phyloP scores from a whole-genome alignment of 768 basidiomycete species.

The Leccinum boreale region DNA sequence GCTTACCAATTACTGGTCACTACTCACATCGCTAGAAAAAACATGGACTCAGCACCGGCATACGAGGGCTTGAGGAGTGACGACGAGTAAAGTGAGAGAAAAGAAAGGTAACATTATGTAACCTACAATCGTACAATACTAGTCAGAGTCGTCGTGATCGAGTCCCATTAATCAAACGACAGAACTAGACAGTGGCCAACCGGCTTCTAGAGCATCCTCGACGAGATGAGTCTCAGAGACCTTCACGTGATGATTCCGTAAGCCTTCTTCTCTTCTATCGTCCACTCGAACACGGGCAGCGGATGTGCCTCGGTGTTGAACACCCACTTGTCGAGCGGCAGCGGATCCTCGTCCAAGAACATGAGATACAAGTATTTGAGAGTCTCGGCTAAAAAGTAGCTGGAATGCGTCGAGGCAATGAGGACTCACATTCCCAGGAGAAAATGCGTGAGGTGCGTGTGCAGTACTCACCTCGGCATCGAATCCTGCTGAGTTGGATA shows the following conservation, averaged over 20 bases:
- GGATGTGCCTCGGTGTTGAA: background rate
- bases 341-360: background rate
- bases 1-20: too few relatives aligned
- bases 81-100: background rate
- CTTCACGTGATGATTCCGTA: background rate
- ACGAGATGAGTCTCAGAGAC: background rate
- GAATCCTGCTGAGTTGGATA: conserved; percentile 41
- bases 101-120: background rate
- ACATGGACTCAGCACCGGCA: too few relatives aligned
- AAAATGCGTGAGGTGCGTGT: background rate
- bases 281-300: background rate
- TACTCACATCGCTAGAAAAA: too few relatives aligned
- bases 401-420: background rate
- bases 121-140: background rate
- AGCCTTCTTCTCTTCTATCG: background rate
- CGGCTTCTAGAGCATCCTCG: background rate
- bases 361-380: background rate
- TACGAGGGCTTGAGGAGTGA: background rate
- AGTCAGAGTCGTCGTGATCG: background rate
- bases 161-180: background rate
- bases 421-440: background rate
- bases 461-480: conserved; percentile 64
- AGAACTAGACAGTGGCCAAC: background rate
- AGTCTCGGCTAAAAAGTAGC: background rate
- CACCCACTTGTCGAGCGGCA: background rate